Conservation (phyloP, 2,329 filamentous ascomycete species). For the Fusarium dlaminii region DNA sequence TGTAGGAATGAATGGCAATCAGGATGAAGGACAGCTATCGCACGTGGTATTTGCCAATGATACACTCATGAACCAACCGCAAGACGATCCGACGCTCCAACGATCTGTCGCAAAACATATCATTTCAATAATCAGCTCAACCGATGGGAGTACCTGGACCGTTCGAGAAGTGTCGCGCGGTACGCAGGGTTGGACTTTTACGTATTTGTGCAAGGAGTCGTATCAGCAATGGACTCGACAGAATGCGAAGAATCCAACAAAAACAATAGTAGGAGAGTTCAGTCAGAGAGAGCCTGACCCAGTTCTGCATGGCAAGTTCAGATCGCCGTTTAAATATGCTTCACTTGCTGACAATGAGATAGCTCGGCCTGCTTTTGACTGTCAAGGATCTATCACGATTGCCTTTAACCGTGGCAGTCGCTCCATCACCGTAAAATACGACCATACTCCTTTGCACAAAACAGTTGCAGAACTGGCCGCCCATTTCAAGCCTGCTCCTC, state of each 20-base stretch:
- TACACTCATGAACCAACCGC: slow-evolving; percentile 58
- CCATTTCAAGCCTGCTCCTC: slow-evolving; percentile 57
- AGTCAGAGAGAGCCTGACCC: slow-evolving; percentile 59
- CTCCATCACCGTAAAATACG: slow-evolving; percentile 62
- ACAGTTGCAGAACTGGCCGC: slow-evolving; percentile 62
- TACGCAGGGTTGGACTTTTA: slow-evolving; percentile 62
- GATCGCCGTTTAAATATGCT: neutral
- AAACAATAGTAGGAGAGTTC: slow-evolving; percentile 58
- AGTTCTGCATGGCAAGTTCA: slow-evolving; percentile 53
- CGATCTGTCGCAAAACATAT: slow-evolving; percentile 61
- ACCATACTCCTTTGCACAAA: slow-evolving; percentile 66
- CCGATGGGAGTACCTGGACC: slow-evolving; percentile 61
- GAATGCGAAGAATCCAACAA: slow-evolving; percentile 53
- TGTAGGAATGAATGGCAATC: slow-evolving; percentile 11
- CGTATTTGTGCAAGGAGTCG: slow-evolving; percentile 64
- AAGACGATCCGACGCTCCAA: slow-evolving; percentile 59
- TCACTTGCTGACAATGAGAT: neutral
- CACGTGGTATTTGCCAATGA: slow-evolving; percentile 57
- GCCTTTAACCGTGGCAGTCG: slow-evolving; percentile 59
- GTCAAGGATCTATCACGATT: slow-evolving; percentile 61
- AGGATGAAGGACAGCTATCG: slow-evolving; percentile 37
- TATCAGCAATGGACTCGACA: slow-evolving; percentile 61
- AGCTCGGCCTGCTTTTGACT: slow-evolving; percentile 69
- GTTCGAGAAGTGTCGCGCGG: slow-evolving; percentile 56
- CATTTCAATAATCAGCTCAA: slow-evolving; percentile 52